Conservation (phyloP, 805 yeast species). For the Saturnispora silvae region DNA sequence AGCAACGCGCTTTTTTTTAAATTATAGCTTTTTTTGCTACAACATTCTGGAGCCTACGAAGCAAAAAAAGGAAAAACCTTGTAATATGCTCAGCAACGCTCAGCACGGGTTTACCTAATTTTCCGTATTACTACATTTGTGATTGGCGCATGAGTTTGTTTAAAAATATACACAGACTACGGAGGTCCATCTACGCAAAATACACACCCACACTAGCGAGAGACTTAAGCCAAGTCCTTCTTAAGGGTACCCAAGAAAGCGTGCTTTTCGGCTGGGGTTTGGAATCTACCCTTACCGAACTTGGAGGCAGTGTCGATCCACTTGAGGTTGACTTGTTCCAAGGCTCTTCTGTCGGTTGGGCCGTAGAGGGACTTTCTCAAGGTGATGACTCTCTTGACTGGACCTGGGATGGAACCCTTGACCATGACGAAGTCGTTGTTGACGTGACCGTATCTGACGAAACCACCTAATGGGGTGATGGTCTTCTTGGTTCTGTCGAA, state of each 20-base stretch:
- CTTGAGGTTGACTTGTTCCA: slow-evolving; percentile 92
- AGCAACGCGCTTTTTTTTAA: too few species aligned
- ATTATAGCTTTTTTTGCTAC: too few species aligned
- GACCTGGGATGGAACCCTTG: slow-evolving; percentile 99
- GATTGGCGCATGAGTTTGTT: too few species aligned
- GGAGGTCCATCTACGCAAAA: too few species aligned
- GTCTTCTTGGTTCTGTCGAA: slow-evolving; percentile 99
- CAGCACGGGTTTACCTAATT: too few species aligned
- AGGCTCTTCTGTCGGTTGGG: slow-evolving; percentile 95
- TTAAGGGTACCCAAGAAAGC: slow-evolving; percentile 99
- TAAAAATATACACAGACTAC: too few species aligned
- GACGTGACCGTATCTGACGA: slow-evolving; percentile 97
- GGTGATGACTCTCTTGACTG: slow-evolving; percentile 98
- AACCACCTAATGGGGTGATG: slow-evolving; percentile 99
- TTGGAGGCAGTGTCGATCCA: slow-evolving; percentile 99
- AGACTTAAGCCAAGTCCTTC: slow-evolving; percentile 63
- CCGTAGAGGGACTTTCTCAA: slow-evolving; percentile 97
- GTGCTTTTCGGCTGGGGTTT: slow-evolving; percentile 99
- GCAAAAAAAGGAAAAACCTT: too few species aligned
- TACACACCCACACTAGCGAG: too few species aligned
- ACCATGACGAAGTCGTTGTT: slow-evolving; percentile 95
- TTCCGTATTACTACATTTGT: too few species aligned
- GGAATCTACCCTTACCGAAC: slow-evolving; percentile 99
- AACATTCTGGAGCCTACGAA: too few species aligned
- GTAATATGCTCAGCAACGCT: too few species aligned